Evolutionary conservation across 2,329 filamentous ascomycete species (phyloP), one percentile per base, ranked within the genome.

Genomic region (Xylaria hypoxylon): DNA sequence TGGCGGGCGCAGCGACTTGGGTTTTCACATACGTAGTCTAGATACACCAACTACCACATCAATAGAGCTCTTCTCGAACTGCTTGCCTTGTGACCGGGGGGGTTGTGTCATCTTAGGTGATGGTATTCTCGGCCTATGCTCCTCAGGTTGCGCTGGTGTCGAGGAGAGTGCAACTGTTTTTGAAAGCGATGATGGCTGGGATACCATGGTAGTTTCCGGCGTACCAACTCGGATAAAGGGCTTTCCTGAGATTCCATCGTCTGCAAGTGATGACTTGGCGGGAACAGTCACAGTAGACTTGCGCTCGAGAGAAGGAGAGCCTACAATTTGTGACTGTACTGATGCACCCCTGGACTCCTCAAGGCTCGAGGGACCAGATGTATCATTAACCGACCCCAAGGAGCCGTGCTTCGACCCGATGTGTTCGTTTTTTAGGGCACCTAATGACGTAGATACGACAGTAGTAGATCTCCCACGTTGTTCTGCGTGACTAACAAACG

Each of bases 41-140:
- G 94, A 97, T 5, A 96, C 84, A 0, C 96, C 96, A 1, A 98
- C 95, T 3, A 94, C 89, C 2, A 98, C 89, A 64, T 91, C 89
- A 5, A 79, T 75, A 65, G 79, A 69, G 26, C 76, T 76, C 45
- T 64, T 61, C 33, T 64, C 65, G 13, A 58, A 33, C n/a, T 61
- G 72, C 61, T 68, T 65, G 19, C 67, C 68, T 5, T 63, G 69
- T 74, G 76, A 69, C 10, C 2, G 26, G 3, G 71, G 70, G 55
- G 62, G 59, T 17, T 72, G 65, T 59, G 67, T 40, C 47, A 57
- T 65, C 19, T 67, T 62, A 8, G 52, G 60, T 28, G 48, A 62
- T 11, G 70, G 67, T 7, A 64, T 28, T 24, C 62, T 58, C 31
- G 56, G 52, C 15, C 50, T 70, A 47, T 72, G 68, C 56, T 77